Percentiles rank a stretch among this genome's conserved stretches.
These are phyloP conservation scores for Ceratonia siliqua DNA, from an alignment of 306 rosid genomes.

Conservation along the genomic window DNA sequence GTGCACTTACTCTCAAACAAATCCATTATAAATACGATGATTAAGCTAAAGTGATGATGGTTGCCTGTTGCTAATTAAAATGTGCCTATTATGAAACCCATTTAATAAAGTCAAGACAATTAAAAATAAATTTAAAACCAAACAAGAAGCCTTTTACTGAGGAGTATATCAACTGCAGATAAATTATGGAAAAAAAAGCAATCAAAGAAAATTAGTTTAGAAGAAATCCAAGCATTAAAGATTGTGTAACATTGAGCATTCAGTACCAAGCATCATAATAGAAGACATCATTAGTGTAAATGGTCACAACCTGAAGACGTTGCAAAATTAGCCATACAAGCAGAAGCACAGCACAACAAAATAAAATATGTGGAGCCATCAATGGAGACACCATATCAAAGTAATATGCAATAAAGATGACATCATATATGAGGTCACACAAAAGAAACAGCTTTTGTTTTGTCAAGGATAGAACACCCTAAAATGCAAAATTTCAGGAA, in stretches of 20 bases:
- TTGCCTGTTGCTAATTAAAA: neutral
- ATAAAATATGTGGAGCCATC: neutral
- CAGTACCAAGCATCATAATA: neutral
- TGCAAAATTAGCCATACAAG: neutral
- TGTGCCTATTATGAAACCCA: neutral
- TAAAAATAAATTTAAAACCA: slow-evolving; percentile 50
- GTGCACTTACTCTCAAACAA: neutral
- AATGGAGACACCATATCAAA: slow-evolving; percentile 9
- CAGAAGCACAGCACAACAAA: neutral
- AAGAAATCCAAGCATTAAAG: neutral
- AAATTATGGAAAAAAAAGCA: neutral
- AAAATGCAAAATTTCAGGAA: neutral
- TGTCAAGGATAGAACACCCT: neutral
- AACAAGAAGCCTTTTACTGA: neutral
- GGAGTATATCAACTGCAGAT: neutral
- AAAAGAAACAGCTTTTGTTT: neutral
- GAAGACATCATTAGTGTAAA: too few relatives aligned
- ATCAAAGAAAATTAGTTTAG: neutral
- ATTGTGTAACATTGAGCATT: neutral
- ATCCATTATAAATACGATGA: neutral
- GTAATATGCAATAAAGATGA: neutral
- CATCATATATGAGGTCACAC: neutral
- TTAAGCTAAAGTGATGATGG: neutral
- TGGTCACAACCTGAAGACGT: too few relatives aligned
- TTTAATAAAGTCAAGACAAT: neutral